These are phyloP conservation scores for Blastocladiella britannica DNA, from an alignment of 192 early-diverging fungal species.

Conservation along the genomic window DNA sequence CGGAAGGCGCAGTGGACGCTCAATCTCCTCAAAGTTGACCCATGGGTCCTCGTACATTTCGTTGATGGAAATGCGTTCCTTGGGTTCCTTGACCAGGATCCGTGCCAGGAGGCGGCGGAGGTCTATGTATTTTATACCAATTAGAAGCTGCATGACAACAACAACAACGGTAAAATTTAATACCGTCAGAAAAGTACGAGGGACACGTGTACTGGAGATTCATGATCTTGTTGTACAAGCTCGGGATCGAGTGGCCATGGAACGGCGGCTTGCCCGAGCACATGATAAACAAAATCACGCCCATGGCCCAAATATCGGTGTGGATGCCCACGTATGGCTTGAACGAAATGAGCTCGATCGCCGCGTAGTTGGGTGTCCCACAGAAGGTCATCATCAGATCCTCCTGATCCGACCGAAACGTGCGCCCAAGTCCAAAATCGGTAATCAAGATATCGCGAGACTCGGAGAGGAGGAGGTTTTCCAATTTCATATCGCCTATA, in stretches of 20 bases:
- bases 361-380: slow-evolving; percentile 43
- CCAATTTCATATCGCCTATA: slow-evolving; percentile 11
- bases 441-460: slow-evolving; percentile 29
- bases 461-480: slow-evolving; percentile 29
- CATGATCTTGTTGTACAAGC: slow-evolving; percentile 34
- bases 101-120: slow-evolving; percentile 20
- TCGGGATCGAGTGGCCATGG: slow-evolving; percentile 22
- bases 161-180: not conserved
- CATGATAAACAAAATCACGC: slow-evolving; percentile 40
- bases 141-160: too few relatives aligned
- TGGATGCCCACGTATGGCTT: slow-evolving; percentile 38
- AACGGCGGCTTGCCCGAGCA: slow-evolving; percentile 37
- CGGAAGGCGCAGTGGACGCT: slow-evolving; percentile 10
- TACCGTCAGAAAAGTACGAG: slow-evolving; percentile 30
- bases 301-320: slow-evolving; percentile 46
- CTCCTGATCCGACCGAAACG: slow-evolving; percentile 17
- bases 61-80: slow-evolving; percentile 24
- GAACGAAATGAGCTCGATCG: slow-evolving; percentile 36
- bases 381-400: slow-evolving; percentile 43
- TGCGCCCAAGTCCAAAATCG: slow-evolving; percentile 37
- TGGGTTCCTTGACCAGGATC: slow-evolving; percentile 35
- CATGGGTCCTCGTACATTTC: slow-evolving; percentile 27
- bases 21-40: slow-evolving; percentile 35
- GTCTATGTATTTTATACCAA: slow-evolving; percentile 7
- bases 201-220: slow-evolving; percentile 35